phyloP scores from a whole-genome alignment of 441 rosid genomes.

The Manihot esculenta region DNA sequence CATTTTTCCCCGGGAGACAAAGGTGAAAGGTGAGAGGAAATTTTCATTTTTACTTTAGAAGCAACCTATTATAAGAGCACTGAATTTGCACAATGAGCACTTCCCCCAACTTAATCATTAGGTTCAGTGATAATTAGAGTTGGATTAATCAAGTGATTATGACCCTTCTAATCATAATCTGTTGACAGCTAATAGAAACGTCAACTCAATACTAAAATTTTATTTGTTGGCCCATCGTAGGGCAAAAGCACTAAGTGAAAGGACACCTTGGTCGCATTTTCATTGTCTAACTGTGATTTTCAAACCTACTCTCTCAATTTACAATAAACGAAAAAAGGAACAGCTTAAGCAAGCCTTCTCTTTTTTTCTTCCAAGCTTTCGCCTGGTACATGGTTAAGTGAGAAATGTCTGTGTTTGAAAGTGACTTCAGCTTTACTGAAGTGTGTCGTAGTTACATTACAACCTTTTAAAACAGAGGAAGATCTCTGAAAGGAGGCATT shows the following conservation, averaged over 20 bases:
- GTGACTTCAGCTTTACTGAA: constrained; percentile 19
- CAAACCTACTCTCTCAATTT: constrained; percentile 19
- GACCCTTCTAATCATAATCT: not conserved
- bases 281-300: constrained; percentile 1
- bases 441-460: not conserved
- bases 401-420: constrained; percentile 3
- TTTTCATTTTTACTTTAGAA: not conserved
- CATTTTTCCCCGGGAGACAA: constrained; percentile 26
- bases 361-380: not conserved
- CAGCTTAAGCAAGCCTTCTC: not conserved
- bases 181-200: too few relatives aligned
- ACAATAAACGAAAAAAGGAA: not conserved
- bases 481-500: too few relatives aligned
- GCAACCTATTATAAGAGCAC: not conserved
- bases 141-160: not conserved
- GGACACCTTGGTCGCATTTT: not conserved
- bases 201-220: too few relatives aligned
- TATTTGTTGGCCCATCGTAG: not conserved
- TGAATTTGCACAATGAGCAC: not conserved
- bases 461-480: constrained; percentile 21
- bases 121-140: not conserved
- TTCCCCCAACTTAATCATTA: not conserved
- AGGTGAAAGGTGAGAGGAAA: not conserved
- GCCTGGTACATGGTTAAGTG: not conserved
- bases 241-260: not conserved